Conservation (phyloP, 2,329 filamentous ascomycete genomes). For the Hypoxylon sp. region DNA sequence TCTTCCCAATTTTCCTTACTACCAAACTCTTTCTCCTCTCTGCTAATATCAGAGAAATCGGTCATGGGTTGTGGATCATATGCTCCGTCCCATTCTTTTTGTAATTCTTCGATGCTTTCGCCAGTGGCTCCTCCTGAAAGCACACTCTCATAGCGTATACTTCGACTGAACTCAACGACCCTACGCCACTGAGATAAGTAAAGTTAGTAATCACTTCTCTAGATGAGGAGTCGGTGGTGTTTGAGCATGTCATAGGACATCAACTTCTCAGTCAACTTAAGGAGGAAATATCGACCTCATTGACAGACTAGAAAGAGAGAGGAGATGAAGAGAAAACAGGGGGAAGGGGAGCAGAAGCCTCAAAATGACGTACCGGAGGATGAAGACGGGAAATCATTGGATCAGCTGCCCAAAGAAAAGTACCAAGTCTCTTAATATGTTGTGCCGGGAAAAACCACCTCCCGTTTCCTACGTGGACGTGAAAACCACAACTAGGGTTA, state of each 20-base stretch:
- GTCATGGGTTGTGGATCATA: conserved; percentile 24
- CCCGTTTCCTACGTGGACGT: conserved; percentile 59
- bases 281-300: neutral
- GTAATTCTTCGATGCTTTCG: conserved; percentile 3
- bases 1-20: conserved; percentile 23
- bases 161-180: conserved; percentile 25
- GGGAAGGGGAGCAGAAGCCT: neutral
- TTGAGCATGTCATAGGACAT: neutral
- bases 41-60: conserved; percentile 39
- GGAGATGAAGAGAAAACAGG: neutral
- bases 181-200: conserved; percentile 47
- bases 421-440: conserved; percentile 52
- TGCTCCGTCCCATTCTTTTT: neutral
- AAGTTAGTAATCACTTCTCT: neutral
- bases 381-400: conserved; percentile 57
- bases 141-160: conserved; percentile 39
- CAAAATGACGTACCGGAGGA: conserved; percentile 42
- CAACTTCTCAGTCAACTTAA: neutral
- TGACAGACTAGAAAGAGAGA: neutral
- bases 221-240: neutral
- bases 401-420: conserved; percentile 57
- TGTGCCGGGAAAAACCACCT: conserved; percentile 50
- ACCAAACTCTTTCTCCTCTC: conserved; percentile 36
- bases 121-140: conserved; percentile 28
- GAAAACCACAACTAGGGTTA: conserved; percentile 56